phyloP scores from a whole-genome alignment of 768 basidiomycete species.

The Suillus plorans region DNA sequence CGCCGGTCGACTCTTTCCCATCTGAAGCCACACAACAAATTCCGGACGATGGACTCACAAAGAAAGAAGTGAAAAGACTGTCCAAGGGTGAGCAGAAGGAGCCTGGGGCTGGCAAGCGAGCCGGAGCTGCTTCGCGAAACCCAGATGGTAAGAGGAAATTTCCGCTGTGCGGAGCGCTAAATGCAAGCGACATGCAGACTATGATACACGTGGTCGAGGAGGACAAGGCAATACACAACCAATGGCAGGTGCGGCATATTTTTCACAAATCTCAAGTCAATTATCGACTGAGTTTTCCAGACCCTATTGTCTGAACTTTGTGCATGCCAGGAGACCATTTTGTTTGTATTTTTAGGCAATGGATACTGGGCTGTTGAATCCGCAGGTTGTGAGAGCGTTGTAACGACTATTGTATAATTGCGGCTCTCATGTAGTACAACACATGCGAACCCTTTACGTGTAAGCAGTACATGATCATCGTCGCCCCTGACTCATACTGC shows the following conservation, averaged over 20 bases:
- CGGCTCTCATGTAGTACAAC: background rate
- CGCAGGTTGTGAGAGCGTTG: background rate
- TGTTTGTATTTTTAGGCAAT: background rate
- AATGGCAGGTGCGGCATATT: background rate
- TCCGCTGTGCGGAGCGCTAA: background rate
- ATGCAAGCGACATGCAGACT: slow-evolving; percentile 4
- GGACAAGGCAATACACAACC: slow-evolving; percentile 3
- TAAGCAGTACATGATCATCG: background rate
- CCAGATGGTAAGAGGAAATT: slow-evolving; percentile 15
- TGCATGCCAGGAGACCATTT: background rate
- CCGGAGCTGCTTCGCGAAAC: slow-evolving; percentile 26
- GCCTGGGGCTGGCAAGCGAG: slow-evolving; percentile 28
- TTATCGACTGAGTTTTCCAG: background rate
- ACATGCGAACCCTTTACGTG: background rate
- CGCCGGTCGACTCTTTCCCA: slow-evolving; percentile 24
- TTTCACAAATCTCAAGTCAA: background rate
- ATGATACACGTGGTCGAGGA: slow-evolving; percentile 16
- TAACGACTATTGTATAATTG: background rate
- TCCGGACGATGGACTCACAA: slow-evolving; percentile 22
- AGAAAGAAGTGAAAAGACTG: slow-evolving; percentile 18
- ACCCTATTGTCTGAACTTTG: background rate
- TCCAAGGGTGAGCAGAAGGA: slow-evolving; percentile 13
- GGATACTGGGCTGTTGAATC: background rate
- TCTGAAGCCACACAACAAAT: slow-evolving; percentile 18
- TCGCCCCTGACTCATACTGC: background rate